Conservation (phyloP, 352 stramenopile genomes). For the Pythium dissotocum region DNA sequence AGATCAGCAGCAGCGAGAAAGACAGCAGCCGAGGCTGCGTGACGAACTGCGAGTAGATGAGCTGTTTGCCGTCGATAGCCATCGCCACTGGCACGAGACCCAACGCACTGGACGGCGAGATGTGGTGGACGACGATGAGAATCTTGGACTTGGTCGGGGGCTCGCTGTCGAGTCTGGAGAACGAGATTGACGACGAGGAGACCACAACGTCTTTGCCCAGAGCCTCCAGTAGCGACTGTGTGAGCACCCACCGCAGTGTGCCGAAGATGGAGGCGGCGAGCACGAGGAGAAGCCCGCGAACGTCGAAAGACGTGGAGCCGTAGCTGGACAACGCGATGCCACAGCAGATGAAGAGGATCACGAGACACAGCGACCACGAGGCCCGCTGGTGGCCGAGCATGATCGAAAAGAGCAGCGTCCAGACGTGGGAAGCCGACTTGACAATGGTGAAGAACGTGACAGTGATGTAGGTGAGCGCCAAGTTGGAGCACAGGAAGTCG, state of each 20-base stretch:
- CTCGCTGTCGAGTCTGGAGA: neutral
- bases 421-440: slow-evolving; percentile 73
- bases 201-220: slow-evolving; percentile 26
- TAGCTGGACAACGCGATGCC: slow-evolving; percentile 73
- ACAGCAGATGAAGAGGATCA: slow-evolving; percentile 66
- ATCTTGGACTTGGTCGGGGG: slow-evolving; percentile 33
- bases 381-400: slow-evolving; percentile 63
- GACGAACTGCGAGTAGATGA: slow-evolving; percentile 59
- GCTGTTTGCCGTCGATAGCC: slow-evolving; percentile 40
- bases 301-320: slow-evolving; percentile 64
- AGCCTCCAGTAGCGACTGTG: slow-evolving; percentile 66
- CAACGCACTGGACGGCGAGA: slow-evolving; percentile 67
- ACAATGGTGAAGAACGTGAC: slow-evolving; percentile 86
- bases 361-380: slow-evolving; percentile 42
- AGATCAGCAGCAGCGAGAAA: slow-evolving; percentile 55
- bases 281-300: slow-evolving; percentile 65
- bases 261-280: slow-evolving; percentile 60
- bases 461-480: slow-evolving; percentile 82
- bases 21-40: slow-evolving; percentile 42
- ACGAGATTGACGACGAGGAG: neutral
- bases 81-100: slow-evolving; percentile 63
- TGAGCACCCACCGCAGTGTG: slow-evolving; percentile 79
- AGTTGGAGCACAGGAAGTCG: slow-evolving; percentile 79
- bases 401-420: slow-evolving; percentile 83
- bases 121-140: slow-evolving; percentile 79